Base-by-base conservation (phyloP, 1,139 yeast species). In the Yamadazyma pseudoaaseri region DNA sequence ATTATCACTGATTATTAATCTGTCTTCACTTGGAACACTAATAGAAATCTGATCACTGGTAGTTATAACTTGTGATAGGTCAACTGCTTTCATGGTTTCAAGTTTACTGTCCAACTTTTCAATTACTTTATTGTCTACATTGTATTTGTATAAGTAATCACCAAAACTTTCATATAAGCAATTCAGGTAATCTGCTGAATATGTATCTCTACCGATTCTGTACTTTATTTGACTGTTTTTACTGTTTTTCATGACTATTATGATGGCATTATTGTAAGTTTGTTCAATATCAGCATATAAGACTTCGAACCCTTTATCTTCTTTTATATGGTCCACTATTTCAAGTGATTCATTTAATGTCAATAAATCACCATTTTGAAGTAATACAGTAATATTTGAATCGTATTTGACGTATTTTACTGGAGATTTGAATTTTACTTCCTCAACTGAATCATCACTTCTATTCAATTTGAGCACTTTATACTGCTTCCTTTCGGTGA, bases 401-500 rank as follows among this genome's bases (percentile, higher is more conserved):
- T 62, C 51, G 33, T 71, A 52, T 41, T 61, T 68, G 27, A 73
- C 44, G 3, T 62, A 70, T 10, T 56, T 52, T 8, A 70, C 58
- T 35, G 58, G 54, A 24, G 39, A 27, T 10, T 41, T 34, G n/a
- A 43, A 38, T 20, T 44, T 48, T n/a, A 45, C 34, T 20, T 40
- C 47, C 20, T 35, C 34, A 3, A 41, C 36, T 11, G 45, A 45
- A 31, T 55, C 58, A 36, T 56, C 59, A 71, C 57, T 29, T 73
- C 52, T 47, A 13, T 30, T 31, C 22, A 46, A 35, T 16, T 35
- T 30, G 27, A 66, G 59, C 30, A 76, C 49, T 43, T 60, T 67
- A 33, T 64, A 52, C 37, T 57, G 68, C 37, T 61, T 66, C 40
- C 80, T 64, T 38, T 76, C 81, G 7, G 73, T 65, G 20, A 69